phyloP scores from a whole-genome alignment of 2,329 filamentous ascomycete species.

The Endocalyx cinctus region DNA sequence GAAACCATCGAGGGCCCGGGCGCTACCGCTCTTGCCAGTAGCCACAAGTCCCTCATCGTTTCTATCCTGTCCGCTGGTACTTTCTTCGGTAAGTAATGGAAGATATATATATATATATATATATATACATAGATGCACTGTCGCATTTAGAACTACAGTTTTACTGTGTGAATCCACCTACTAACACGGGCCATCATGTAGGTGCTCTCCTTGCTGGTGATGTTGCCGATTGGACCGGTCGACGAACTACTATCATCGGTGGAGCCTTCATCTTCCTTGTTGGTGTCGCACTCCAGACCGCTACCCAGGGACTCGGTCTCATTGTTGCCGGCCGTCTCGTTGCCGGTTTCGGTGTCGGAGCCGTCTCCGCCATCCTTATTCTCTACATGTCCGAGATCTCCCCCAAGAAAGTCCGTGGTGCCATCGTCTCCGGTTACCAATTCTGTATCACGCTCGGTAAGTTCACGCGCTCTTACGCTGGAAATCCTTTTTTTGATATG shows the following conservation, averaged over 20 bases:
- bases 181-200: no score
- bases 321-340: slow-evolving; percentile 71
- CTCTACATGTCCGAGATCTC: slow-evolving; percentile 83
- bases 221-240: slow-evolving; percentile 69
- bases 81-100: slow-evolving; percentile 55
- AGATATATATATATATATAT: no score
- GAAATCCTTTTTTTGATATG: no score
- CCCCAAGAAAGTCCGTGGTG: slow-evolving; percentile 70
- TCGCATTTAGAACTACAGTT: no score
- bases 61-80: slow-evolving; percentile 75
- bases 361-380: slow-evolving; percentile 75
- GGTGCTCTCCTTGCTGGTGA: slow-evolving; percentile 72
- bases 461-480: no score
- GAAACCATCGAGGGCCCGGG: slow-evolving; percentile 27
- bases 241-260: slow-evolving; percentile 65
- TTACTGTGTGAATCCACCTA: no score
- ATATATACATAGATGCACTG: no score
- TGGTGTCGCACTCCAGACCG: slow-evolving; percentile 64
- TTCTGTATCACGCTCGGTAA: slow-evolving; percentile 74
- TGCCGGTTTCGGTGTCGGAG: slow-evolving; percentile 74
- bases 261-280: slow-evolving; percentile 68
- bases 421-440: slow-evolving; percentile 77
- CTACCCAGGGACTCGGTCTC: slow-evolving; percentile 50
- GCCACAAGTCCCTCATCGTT: slow-evolving; percentile 55
- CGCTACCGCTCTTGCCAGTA: slow-evolving; percentile 30